Percentiles rank a stretch among this genome's conserved stretches.
phyloP scores from a whole-genome alignment of 192 early-diverging fungal species.

The Umbelopsis vinacea region DNA sequence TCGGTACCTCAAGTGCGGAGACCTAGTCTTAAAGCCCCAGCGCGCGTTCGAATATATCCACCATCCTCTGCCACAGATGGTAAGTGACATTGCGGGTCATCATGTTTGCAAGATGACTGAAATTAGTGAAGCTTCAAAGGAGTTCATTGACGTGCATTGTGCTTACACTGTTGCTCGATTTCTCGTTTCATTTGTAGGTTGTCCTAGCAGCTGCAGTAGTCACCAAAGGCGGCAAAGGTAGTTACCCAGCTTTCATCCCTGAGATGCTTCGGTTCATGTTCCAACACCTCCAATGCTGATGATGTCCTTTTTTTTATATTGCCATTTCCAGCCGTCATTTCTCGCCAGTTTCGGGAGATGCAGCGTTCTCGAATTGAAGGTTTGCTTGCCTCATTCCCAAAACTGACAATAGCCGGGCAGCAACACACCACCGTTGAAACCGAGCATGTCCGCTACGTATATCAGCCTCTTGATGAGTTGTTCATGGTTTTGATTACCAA shows the following conservation, averaged over 20 bases:
- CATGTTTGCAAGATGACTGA: neutral
- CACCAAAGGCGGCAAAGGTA: conserved; percentile 95
- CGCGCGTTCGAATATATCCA: conserved; percentile 19
- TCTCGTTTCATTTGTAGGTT: conserved; percentile 60
- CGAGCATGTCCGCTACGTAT: conserved; percentile 96
- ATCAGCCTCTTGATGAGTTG: conserved; percentile 96
- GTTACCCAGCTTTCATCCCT: conserved; percentile 4
- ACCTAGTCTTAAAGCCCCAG: neutral
- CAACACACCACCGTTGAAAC: conserved; percentile 99
- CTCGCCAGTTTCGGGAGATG: conserved; percentile 98
- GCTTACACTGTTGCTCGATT: neutral
- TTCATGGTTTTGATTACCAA: conserved; percentile 97
- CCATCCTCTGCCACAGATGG: conserved; percentile 20
- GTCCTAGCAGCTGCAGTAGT: conserved; percentile 90
- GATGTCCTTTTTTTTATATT: neutral
- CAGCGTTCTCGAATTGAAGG: conserved; percentile 96
- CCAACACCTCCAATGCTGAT: neutral
- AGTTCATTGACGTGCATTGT: neutral
- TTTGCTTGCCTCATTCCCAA: conserved; percentile 94
- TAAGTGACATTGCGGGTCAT: neutral
- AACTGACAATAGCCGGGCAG: conserved; percentile 86
- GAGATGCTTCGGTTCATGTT: conserved; percentile 7
- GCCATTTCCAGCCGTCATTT: conserved; percentile 69
- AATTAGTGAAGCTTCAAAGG: neutral
- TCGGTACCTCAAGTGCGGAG: conserved; percentile 14